Base-by-base conservation (phyloP, 768 basidiomycete species). In the Mycena floridula region DNA sequence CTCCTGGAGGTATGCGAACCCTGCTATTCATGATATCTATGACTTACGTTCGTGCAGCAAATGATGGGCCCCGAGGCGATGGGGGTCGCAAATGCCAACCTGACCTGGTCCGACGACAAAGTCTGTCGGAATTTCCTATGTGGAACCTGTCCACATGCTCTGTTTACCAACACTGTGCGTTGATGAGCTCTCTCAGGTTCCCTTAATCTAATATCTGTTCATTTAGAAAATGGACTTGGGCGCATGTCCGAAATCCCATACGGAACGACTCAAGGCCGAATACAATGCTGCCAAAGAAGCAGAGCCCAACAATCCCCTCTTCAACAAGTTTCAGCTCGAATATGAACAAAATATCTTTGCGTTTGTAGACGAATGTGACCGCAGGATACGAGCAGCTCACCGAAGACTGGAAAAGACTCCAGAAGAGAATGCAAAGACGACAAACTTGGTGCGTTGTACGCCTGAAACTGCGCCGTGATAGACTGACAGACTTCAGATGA, bases 51-150 rank as follows among this genome's bases (percentile, higher is more conserved):
- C 35, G 20, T 50, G 42, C 52, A 96, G 94, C 94, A 96, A 94
- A 96, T 95, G 92, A 97, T 97, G 94, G 95, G 92, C n/a, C 89
- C 95, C 37, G 95, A 99, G 69, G 93, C 96, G 16, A 95, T 99
- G 91, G 96, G 96, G 56, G 84, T 93, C 36, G 82, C 89, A 37
- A 91, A 89, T 54, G 84, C 86, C 52, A 94, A 97, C 67, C 73
- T 96, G 48, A 81, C 84, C 51, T 94, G 93, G 89, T 84, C 81
- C 25, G 90, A 94, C 66, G 93, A 95, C 56, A 97, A 97, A 75
- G 95, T 98, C 7, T 98, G 96, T 78, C 79, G 88, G 61, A 97
- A 98, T 69, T 98, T 92, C 71, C 70, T 98, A 24, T 97, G 95
- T 57, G 96, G 96, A 43, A 94, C 90, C n/a, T 99, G 96, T 62